These are phyloP conservation scores for Apiosordaria backusii DNA, from an alignment of 495 filamentous ascomycete species.

Conservation along the genomic window DNA sequence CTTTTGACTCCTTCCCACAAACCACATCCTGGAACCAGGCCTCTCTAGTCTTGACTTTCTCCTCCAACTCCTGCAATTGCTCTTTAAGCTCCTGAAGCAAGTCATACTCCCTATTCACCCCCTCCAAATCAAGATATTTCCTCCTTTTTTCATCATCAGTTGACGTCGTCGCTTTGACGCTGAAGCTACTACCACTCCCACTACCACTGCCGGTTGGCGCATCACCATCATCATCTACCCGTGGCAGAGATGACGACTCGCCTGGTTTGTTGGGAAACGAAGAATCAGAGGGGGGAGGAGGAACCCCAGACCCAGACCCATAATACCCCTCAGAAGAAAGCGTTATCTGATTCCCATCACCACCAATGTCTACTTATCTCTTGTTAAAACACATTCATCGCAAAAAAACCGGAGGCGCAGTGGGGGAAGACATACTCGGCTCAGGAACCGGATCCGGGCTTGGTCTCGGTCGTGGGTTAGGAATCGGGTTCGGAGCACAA, in stretches of 20 bases:
- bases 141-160: background rate
- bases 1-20: background rate
- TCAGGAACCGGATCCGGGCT: background rate
- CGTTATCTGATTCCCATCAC: background rate
- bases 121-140: background rate
- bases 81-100: background rate
- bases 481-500: background rate
- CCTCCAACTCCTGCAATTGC: background rate
- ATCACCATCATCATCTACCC: too few species aligned
- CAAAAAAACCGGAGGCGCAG: too few species aligned
- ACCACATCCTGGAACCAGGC: background rate
- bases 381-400: too few species aligned
- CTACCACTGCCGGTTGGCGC: too few species aligned
- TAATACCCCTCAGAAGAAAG: background rate
- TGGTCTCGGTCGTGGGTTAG: background rate
- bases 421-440: background rate
- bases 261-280: background rate
- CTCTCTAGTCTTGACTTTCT: background rate
- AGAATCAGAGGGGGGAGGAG: background rate
- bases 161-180: background rate
- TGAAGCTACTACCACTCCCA: too few species aligned
- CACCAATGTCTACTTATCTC: background rate
- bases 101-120: background rate
- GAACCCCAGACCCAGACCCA: background rate
- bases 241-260: too few species aligned